Evolutionary conservation across 1,284 basidiomycete genomes (phyloP).

Genomic region (Ganoderma lingzhi): DNA sequence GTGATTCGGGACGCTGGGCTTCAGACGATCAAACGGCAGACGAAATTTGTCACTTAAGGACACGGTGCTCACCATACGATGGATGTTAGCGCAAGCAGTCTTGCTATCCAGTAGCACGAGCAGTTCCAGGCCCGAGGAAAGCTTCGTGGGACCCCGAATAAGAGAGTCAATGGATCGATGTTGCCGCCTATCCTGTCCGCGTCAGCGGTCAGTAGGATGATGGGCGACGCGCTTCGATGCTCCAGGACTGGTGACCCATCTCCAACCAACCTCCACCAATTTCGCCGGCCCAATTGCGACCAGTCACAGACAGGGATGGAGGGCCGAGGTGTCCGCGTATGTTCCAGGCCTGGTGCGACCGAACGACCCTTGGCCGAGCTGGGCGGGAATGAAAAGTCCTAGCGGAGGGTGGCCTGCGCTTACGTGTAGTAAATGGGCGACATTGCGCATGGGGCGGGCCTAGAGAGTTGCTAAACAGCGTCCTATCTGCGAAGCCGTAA

Average conservation of each 20-base stretch:
- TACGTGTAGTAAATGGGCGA: slow-evolving; percentile 2
- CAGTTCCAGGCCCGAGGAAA: too few relatives aligned
- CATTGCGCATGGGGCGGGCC: background rate
- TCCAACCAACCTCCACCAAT: background rate
- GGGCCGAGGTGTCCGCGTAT: background rate
- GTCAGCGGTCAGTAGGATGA: background rate
- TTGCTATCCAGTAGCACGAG: too few relatives aligned
- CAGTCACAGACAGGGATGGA: background rate
- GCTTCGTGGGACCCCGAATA: too few relatives aligned
- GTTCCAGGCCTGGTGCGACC: background rate
- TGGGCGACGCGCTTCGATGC: background rate
- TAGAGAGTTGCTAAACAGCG: background rate
- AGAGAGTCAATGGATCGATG: too few relatives aligned
- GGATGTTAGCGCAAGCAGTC: too few relatives aligned
- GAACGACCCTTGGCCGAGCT: background rate
- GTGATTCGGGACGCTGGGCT: too few relatives aligned
- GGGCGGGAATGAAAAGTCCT: slow-evolving; percentile 3
- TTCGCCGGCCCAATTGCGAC: background rate
- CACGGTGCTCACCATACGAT: too few relatives aligned
- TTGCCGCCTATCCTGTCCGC: too few relatives aligned
- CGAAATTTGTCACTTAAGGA: too few relatives aligned
- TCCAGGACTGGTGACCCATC: background rate
- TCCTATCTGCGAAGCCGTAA: background rate
- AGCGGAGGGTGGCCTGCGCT: background rate
- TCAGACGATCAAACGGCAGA: too few relatives aligned